Conservation (phyloP, 1,284 basidiomycete genomes). For the Mycena sp. region DNA sequence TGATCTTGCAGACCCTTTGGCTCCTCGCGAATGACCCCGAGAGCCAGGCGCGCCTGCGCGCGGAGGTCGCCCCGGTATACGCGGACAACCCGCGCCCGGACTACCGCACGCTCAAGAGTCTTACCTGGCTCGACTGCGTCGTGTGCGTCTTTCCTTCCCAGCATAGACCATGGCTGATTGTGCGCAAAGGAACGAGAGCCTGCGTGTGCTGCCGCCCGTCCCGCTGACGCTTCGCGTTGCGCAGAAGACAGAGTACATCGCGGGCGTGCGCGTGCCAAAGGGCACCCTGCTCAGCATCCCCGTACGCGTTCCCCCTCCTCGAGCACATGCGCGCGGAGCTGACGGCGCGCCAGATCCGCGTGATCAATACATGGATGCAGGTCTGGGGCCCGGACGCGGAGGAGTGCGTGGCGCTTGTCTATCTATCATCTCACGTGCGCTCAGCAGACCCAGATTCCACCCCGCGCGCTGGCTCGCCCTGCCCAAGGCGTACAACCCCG, state of each 20-base stretch:
- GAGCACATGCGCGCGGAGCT: not conserved
- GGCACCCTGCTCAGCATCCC: conserved; percentile 58
- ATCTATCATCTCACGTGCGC: too few species aligned
- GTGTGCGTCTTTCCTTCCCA: conserved; percentile 44
- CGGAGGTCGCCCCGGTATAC: conserved; percentile 51
- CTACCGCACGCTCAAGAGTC: conserved; percentile 56
- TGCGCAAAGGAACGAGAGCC: conserved; percentile 43
- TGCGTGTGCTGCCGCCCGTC: conserved; percentile 56
- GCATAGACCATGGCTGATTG: too few species aligned
- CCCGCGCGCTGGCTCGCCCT: conserved; percentile 54
- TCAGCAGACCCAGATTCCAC: too few species aligned
- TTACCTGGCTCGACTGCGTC: conserved; percentile 57
- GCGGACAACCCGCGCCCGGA: conserved; percentile 48
- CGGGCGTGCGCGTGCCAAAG: conserved; percentile 55
- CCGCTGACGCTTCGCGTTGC: conserved; percentile 57
- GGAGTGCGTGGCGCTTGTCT: conserved; percentile 40
- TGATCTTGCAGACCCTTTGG: conserved; percentile 50
- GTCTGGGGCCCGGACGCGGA: conserved; percentile 59
- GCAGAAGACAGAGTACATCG: conserved; percentile 52
- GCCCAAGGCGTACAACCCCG: conserved; percentile 46
- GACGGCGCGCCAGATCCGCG: conserved; percentile 50
- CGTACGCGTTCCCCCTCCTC: conserved; percentile 38
- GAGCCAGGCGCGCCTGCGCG: conserved; percentile 52
- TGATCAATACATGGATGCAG: conserved; percentile 56
- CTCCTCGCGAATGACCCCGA: conserved; percentile 46